Evolutionary conservation across 768 basidiomycete species (phyloP), one percentile per base, ranked within the genome.

Genomic region (Cubamyces lactineus): DNA sequence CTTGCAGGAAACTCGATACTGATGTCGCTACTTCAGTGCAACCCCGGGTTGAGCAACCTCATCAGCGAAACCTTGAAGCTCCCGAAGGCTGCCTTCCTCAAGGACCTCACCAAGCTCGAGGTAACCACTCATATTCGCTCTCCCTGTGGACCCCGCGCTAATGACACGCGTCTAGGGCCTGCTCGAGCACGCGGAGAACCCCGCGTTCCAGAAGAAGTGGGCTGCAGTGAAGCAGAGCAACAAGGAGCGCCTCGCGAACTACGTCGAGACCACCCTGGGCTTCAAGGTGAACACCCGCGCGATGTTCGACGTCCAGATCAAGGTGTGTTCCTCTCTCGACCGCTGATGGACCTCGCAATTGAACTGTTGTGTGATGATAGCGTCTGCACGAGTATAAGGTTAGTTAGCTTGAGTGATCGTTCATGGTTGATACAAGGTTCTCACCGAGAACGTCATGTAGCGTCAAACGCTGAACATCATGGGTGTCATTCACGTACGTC

Each of bases 401-500:
- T 52, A n/a, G 87, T 85, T 52, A n/a, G 71, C 67, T 40, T 1
- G 19, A 19, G 11, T n/a, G 39, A 30, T 15, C 17, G 15, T 40
- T 11, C 16, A 16, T 30, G 13, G 6, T 21, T 26, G 47, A 16
- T 24, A 16, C 24, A 11, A 17, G 12, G 28, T n/a, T 48, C 40
- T 56, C 13, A 55, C 40, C 16, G 4, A 47, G 19, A 26, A 2
- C 38, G 24, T 1, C 19, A 28, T 28, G 21, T 74, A 93, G 86
- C 89, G 97, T 59, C 96, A 99, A 82, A 92, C 89, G 1, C 79
- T 98, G 72, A 98, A 98, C 75, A 94, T 97, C 68, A 82, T 98
- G 52, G 91, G 90, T 52, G 89, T 95, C 61, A 85, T 96, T 64
- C 88, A 94, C 72, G 91, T 93, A 66, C 41, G 87, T 76, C 28